A percentile compares a stretch with the other conserved stretches of the same genome.
Evolutionary conservation across 2,329 filamentous ascomycete species (phyloP).

Genomic region (Sphaerostilbella broomeana): DNA sequence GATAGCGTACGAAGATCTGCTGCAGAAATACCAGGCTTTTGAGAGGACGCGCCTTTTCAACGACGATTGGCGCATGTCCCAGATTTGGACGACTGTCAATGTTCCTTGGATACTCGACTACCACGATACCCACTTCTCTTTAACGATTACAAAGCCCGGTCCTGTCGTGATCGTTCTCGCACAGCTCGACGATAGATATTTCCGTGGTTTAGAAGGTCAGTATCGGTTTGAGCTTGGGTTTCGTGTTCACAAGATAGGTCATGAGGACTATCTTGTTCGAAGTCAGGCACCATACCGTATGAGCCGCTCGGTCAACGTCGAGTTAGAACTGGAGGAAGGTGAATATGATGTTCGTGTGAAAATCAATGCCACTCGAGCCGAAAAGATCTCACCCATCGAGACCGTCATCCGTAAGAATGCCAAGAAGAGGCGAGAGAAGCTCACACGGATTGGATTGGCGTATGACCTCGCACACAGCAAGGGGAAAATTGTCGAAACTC

Average conservation of each 20-base stretch:
- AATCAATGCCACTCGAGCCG: conserved; percentile 58
- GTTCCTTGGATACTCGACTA: conserved; percentile 53
- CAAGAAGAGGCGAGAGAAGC: conserved; percentile 60
- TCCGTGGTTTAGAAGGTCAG: conserved; percentile 50
- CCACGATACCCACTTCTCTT: conserved; percentile 46
- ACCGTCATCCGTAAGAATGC: conserved; percentile 61
- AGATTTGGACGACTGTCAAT: conserved; percentile 43
- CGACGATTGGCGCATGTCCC: conserved; percentile 45
- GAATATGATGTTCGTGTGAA: conserved; percentile 71
- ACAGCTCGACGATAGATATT: conserved; percentile 53
- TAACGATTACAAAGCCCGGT: conserved; percentile 41
- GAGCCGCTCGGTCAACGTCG: conserved; percentile 68
- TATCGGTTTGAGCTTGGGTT: conserved; percentile 49
- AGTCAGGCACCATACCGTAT: conserved; percentile 52
- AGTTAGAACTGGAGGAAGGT: conserved; percentile 67
- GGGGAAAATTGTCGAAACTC: conserved; percentile 43
- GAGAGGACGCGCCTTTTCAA: conserved; percentile 53
- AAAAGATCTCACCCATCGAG: conserved; percentile 48
- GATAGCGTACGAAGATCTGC: conserved; percentile 53
- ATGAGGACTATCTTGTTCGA: conserved; percentile 49
- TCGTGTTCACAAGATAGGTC: conserved; percentile 43
- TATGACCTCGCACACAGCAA: conserved; percentile 67
- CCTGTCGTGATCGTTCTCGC: conserved; percentile 50
- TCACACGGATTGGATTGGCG: conserved; percentile 61
- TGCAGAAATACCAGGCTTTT: conserved; percentile 52